These are phyloP conservation scores for Mediolabrus comicus DNA, from an alignment of 108 stramenopile species.

Conservation along the genomic window DNA sequence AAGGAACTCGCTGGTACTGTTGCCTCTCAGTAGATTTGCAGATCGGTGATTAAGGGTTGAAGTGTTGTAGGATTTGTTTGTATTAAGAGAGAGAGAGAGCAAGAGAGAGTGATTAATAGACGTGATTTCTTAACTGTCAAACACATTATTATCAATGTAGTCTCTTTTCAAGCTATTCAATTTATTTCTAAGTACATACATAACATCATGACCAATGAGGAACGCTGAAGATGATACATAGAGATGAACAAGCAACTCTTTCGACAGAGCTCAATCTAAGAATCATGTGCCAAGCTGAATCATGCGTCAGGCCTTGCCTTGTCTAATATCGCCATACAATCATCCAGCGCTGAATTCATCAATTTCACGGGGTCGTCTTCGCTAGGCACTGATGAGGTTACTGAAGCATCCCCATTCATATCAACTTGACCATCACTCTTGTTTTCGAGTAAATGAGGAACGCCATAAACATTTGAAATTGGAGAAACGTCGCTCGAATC, in stretches of 20 bases:
- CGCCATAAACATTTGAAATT: neutral
- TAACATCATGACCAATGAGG: neutral
- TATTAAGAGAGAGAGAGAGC: neutral
- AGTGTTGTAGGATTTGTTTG: neutral
- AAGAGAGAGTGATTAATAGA: neutral
- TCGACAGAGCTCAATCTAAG: neutral
- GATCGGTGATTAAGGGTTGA: neutral
- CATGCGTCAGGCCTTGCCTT: conserved; percentile 7
- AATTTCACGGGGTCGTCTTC: conserved; percentile 11
- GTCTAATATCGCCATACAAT: conserved; percentile 34
- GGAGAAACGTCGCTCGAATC: neutral
- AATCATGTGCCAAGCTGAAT: too few relatives aligned
- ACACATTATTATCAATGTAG: neutral
- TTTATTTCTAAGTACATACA: neutral
- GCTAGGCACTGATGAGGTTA: neutral
- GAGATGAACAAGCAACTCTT: neutral
- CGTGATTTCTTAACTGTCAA: neutral
- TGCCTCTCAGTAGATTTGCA: neutral
- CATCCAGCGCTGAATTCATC: conserved; percentile 23
- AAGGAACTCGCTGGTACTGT: conserved; percentile 50
- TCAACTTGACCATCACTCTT: neutral
- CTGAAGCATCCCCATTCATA: neutral
- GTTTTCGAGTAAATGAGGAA: neutral
- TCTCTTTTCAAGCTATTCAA: neutral
- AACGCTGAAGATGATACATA: neutral